A percentile compares a stretch with the other conserved stretches of the same genome.
Conservation (phyloP, 495 filamentous ascomycete species). For the Penicillium tannophilum region DNA sequence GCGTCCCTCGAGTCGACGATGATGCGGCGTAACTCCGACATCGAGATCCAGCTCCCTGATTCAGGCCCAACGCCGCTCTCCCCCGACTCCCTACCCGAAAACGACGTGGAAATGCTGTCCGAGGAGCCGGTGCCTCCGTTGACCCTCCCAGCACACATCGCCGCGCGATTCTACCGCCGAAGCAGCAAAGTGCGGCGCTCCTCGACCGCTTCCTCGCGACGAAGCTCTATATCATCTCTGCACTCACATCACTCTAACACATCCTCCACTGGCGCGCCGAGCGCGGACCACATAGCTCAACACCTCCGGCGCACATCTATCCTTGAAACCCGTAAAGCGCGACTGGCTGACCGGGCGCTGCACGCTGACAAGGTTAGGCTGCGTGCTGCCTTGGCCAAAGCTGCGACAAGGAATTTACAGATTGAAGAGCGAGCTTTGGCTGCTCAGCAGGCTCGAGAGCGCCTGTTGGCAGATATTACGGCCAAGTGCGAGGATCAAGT, state of each 20-base stretch:
- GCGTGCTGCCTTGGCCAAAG: conserved; percentile 82
- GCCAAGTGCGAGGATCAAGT: conserved; percentile 96
- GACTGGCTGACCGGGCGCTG: conserved; percentile 88
- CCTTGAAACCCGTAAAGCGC: conserved; percentile 88
- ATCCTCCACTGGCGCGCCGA: conserved; percentile 63
- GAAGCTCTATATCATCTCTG: conserved; percentile 85
- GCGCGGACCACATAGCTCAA: conserved; percentile 83
- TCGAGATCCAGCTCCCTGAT: conserved; percentile 50
- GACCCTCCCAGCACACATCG: conserved; percentile 78
- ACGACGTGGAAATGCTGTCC: conserved; percentile 51
- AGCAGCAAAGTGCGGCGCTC: conserved; percentile 72
- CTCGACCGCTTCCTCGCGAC: conserved; percentile 82
- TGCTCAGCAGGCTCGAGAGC: conserved; percentile 88
- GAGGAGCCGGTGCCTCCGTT: conserved; percentile 46
- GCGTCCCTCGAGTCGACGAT: conserved; percentile 29
- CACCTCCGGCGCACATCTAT: conserved; percentile 90
- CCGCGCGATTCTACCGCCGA: conserved; percentile 80
- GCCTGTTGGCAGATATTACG: conserved; percentile 88
- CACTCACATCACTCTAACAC: conserved; percentile 73
- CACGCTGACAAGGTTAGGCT: conserved; percentile 97
- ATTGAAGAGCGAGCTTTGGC: conserved; percentile 84
- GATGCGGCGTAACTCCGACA: conserved; percentile 52
- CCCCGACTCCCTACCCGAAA: conserved; percentile 28
- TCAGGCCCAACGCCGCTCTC: conserved; percentile 35
- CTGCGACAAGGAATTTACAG: conserved; percentile 62